phyloP scores from a whole-genome alignment of 2,329 filamentous ascomycete genomes.

The Nothopassalora personata region DNA sequence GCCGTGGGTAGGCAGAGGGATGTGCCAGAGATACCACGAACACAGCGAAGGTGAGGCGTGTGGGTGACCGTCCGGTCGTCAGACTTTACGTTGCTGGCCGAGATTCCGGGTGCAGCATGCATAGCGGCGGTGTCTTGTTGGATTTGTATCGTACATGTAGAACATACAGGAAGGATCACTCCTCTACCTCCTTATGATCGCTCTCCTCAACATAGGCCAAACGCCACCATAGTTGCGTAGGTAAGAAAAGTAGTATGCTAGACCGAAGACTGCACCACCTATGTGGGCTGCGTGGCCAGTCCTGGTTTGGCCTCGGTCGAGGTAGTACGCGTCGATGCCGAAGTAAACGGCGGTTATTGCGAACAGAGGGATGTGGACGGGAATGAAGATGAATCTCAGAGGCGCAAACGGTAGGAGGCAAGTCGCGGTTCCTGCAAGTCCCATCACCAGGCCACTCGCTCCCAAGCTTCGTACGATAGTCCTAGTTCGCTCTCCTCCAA shows the following conservation, averaged over 20 bases:
- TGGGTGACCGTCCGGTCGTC: conserved; percentile 9
- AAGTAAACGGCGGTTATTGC: conserved; percentile 33
- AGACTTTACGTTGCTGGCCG: background rate
- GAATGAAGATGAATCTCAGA: conserved; percentile 35
- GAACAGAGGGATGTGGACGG: conserved; percentile 38
- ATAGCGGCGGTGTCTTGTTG: background rate
- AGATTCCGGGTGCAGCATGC: background rate
- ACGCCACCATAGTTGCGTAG: conserved; percentile 26
- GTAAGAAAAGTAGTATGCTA: conserved; percentile 25
- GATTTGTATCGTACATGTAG: background rate
- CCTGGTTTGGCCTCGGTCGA: conserved; percentile 28
- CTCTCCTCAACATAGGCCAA: conserved; percentile 6
- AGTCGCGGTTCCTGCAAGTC: conserved; percentile 36
- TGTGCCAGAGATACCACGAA: conserved; percentile 36
- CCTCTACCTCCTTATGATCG: background rate
- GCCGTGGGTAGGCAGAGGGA: conserved; percentile 33
- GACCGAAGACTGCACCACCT: conserved; percentile 40
- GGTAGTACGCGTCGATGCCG: conserved; percentile 36
- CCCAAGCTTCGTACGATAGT: conserved; percentile 23
- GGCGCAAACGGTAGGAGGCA: conserved; percentile 34
- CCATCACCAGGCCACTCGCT: conserved; percentile 41
- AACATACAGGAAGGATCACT: background rate
- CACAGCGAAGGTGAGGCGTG: conserved; percentile 31
- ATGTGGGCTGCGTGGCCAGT: conserved; percentile 43
- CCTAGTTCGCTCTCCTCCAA: background rate